These are phyloP conservation scores for Tylopilus sp. DNA, from an alignment of 768 basidiomycete species.

Conservation along the genomic window DNA sequence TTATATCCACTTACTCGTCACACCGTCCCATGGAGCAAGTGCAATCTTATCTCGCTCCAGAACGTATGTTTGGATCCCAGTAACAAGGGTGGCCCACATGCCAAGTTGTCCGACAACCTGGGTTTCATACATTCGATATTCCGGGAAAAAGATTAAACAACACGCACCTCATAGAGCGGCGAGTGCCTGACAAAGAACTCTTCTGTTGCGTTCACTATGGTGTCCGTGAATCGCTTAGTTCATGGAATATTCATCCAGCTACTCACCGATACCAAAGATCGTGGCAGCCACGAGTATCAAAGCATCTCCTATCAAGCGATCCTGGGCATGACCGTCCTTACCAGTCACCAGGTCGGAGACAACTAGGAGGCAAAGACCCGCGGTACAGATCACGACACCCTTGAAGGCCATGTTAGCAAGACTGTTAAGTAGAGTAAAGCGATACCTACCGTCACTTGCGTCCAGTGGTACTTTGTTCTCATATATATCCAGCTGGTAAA, in stretches of 20 bases:
- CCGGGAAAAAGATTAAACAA: background rate
- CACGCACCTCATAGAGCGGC: conserved; percentile 69
- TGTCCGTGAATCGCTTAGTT: too few species aligned
- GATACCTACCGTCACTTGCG: conserved; percentile 62
- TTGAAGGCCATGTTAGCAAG: conserved; percentile 17
- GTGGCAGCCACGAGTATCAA: conserved; percentile 87
- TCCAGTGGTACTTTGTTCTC: conserved; percentile 76
- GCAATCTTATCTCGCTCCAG: conserved; percentile 67
- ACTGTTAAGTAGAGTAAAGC: background rate
- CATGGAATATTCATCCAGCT: background rate
- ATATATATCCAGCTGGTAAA: conserved; percentile 79
- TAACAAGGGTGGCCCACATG: conserved; percentile 78
- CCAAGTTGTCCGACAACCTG: conserved; percentile 82
- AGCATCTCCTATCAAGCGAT: conserved; percentile 69
- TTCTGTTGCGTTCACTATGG: conserved; percentile 83
- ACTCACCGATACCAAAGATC: conserved; percentile 79
- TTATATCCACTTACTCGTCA: conserved; percentile 47
- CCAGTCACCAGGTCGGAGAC: conserved; percentile 71
- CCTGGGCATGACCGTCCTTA: conserved; percentile 64
- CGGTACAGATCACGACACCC: conserved; percentile 71
- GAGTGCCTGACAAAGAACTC: conserved; percentile 80
- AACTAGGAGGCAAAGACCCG: conserved; percentile 75
- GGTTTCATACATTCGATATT: background rate
- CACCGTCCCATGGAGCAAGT: conserved; percentile 64
- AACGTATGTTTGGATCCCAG: conserved; percentile 67